Base-by-base conservation (phyloP, 495 filamentous ascomycete genomes). In the Aspergillus carlsbadensis region DNA sequence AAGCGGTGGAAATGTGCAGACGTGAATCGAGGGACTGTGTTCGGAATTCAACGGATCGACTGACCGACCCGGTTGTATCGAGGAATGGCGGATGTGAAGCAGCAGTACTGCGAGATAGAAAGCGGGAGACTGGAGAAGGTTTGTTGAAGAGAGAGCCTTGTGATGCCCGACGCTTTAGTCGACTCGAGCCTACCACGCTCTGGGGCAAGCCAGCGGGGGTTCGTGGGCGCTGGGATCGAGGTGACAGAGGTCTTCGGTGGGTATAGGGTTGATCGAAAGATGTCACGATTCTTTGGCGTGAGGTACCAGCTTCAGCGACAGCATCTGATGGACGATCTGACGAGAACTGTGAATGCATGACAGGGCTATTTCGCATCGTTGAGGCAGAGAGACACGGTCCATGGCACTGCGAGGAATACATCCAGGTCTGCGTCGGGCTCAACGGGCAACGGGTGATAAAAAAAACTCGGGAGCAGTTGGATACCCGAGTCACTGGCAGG, bases 21-120 rank as follows among this genome's bases (percentile, higher is more conserved):
- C 67, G 66, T 34, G 72, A 73, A 40, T 76, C 70, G n/a, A 63
- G 57, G 10, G 74, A 69, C n/a, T 66, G 62, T 24, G 64, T 65
- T 20, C 69, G 67, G 10, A 69, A 69, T 10, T 72, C 72, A 21
- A 33, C 24, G 15, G 61, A 1, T 29, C 66, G 66, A 35, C 54
- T 48, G 20, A 54, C 29, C 20, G 70, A 69, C 14, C 74, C 68
- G 14, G 76, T 61, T 10, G 68, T 56, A 46, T 78, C 70, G 58
- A 77, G 75, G 1, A 71, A 73, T 8, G 75, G 76, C 3, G 78
- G 68, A 44, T 74, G 64, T 14, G 73, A 61, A 15, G 72, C 61
- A 5, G 70, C 67, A 54, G 64, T 75, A 52, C 70, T 70, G 56
- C 69, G 71, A 52, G 74, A 71, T 8, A 75, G 59, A 36, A 75